Evolutionary conservation across 129 eudicot genomes (phyloP).

Genomic region (Saposhnikovia divaricata): DNA sequence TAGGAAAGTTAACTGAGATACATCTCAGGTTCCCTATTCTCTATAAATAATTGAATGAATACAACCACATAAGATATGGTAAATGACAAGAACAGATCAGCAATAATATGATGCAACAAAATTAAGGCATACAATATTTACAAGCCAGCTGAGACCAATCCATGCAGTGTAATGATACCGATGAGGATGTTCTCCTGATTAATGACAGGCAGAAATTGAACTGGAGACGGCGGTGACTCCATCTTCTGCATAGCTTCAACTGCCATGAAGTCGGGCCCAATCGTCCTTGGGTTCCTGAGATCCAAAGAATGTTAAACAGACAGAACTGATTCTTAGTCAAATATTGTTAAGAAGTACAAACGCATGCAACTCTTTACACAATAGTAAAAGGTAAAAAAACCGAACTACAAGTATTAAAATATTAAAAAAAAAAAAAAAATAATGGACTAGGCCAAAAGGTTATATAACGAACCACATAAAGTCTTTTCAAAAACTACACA

Average conservation of each 20-base stretch:
- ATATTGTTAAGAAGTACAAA: neutral
- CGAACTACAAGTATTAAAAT: neutral
- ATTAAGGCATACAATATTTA: constrained; percentile 23
- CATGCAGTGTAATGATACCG: constrained; percentile 90
- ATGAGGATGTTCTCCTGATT: constrained; percentile 46
- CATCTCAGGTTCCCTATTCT: too few species aligned
- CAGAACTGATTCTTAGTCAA: neutral
- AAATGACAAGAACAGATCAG: neutral
- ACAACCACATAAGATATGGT: neutral
- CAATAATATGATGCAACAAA: neutral
- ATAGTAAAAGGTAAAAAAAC: neutral
- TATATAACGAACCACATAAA: neutral
- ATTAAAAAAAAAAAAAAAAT: neutral
- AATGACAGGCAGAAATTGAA: constrained; percentile 87
- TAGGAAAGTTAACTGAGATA: too few species aligned
- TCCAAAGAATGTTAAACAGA: neutral
- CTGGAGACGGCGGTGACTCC: constrained; percentile 99
- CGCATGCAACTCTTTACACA: neutral
- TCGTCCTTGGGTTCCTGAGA: constrained; percentile 81
- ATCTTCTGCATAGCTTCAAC: constrained; percentile 96
- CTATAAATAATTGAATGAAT: neutral
- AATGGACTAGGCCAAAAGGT: neutral
- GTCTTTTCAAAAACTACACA: neutral
- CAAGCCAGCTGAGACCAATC: constrained; percentile 85
- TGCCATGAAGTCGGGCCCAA: constrained; percentile 80